A percentile compares a stretch with the other conserved stretches of the same genome.
These are phyloP conservation scores for Zostera marina DNA, from an alignment of 116 monocot species.

Conservation along the genomic window DNA sequence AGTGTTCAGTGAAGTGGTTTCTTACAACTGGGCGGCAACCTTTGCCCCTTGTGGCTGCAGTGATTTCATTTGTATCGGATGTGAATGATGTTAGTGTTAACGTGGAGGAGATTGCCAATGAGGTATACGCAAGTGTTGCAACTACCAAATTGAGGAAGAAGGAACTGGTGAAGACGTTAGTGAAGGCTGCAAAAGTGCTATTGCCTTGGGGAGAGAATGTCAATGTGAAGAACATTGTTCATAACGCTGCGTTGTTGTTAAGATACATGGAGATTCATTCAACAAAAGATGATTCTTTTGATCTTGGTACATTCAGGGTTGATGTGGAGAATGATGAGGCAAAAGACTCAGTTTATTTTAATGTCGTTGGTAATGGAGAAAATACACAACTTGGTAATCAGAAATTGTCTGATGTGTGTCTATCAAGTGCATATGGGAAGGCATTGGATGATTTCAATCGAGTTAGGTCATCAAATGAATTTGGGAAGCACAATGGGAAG, in stretches of 20 bases:
- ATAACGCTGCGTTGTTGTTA: slow-evolving; percentile 28
- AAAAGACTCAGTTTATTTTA: no score
- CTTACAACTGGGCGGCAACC: slow-evolving; percentile 67
- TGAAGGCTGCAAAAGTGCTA: slow-evolving; percentile 29
- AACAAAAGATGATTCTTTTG: no score
- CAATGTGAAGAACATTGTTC: slow-evolving; percentile 34
- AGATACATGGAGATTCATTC: slow-evolving; percentile 53
- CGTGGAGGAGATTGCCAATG: slow-evolving; percentile 38
- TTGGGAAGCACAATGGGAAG: slow-evolving; percentile 9
- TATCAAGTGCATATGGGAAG: slow-evolving; percentile 22
- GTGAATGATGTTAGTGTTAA: slow-evolving; percentile 20
- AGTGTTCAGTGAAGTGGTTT: slow-evolving; percentile 56
- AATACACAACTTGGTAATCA: no score
- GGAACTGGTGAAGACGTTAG: slow-evolving; percentile 41
- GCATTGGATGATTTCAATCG: slow-evolving; percentile 14
- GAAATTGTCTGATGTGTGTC: slow-evolving; percentile 26
- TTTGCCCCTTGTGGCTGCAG: slow-evolving; percentile 52
- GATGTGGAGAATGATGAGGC: no score
- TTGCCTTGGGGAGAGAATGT: slow-evolving; percentile 78
- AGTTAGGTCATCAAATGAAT: slow-evolving; percentile 3
- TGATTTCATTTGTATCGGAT: slow-evolving; percentile 27
- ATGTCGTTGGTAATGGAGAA: no score
- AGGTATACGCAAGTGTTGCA: slow-evolving; percentile 17
- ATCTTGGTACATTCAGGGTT: no score
- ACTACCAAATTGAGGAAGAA: slow-evolving; percentile 37